phyloP scores from a whole-genome alignment of 2,329 filamentous ascomycete genomes.

The Fonsecaea pedrosoi region DNA sequence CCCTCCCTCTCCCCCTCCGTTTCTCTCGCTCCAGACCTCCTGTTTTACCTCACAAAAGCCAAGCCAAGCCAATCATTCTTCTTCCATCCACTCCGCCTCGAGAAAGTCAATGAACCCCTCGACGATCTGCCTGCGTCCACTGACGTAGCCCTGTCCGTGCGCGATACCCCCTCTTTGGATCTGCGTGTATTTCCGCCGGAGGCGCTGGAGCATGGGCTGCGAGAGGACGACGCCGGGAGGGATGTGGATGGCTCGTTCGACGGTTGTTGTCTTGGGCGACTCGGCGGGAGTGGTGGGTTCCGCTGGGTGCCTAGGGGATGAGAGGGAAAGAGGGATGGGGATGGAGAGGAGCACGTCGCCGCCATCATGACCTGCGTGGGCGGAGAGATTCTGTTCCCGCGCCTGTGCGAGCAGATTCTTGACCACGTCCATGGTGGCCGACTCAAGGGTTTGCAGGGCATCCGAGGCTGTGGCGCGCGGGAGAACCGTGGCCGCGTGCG shows the following conservation, averaged over 20 bases:
- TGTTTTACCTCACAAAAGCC: background rate
- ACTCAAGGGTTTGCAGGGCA: slow-evolving; percentile 53
- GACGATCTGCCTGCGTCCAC: slow-evolving; percentile 46
- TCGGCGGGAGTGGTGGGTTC: background rate
- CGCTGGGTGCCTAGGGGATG: background rate
- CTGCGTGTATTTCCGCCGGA: slow-evolving; percentile 55
- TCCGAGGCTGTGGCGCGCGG: slow-evolving; percentile 49
- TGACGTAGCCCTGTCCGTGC: slow-evolving; percentile 46
- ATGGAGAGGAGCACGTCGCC: slow-evolving; percentile 31
- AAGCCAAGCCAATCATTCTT: background rate
- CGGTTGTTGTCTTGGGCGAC: background rate
- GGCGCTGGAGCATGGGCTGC: slow-evolving; percentile 51
- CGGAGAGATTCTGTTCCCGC: slow-evolving; percentile 15
- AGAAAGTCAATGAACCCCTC: slow-evolving; percentile 56
- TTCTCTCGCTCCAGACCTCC: background rate
- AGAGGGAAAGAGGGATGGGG: background rate
- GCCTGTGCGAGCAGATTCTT: slow-evolving; percentile 33
- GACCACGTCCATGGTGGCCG: slow-evolving; percentile 38
- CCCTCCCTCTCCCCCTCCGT: too few species aligned
- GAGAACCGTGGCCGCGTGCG: slow-evolving; percentile 53
- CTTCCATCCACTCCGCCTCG: slow-evolving; percentile 49
- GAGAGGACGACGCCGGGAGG: slow-evolving; percentile 43
- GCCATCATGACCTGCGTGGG: slow-evolving; percentile 24
- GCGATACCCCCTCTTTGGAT: slow-evolving; percentile 48
- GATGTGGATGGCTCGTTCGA: slow-evolving; percentile 29